Conservation (phyloP, 192 early-diverging fungal genomes). For the Backusella australiensis region DNA sequence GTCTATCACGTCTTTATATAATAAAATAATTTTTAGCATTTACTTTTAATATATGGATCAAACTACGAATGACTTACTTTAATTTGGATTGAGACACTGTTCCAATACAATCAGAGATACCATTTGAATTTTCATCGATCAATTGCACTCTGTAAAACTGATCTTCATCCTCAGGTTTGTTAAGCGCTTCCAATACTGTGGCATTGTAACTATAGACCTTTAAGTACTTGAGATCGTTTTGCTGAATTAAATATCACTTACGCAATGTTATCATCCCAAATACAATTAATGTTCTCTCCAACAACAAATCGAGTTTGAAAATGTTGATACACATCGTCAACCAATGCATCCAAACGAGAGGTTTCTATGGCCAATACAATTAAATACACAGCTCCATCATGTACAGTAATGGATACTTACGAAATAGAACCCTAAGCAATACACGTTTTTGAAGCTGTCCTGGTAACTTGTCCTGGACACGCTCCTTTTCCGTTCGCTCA, state of each 20-base stretch:
- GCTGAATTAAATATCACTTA: slow-evolving; percentile 13
- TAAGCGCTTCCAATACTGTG: slow-evolving; percentile 28
- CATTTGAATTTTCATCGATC: slow-evolving; percentile 51
- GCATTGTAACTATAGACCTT: slow-evolving; percentile 38
- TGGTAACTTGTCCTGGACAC: slow-evolving; percentile 64
- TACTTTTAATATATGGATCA: too few relatives aligned
- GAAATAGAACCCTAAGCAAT: slow-evolving; percentile 71
- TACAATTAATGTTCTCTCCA: slow-evolving; percentile 53
- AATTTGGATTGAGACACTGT: slow-evolving; percentile 34
- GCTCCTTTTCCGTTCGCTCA: slow-evolving; percentile 64
- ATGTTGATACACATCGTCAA: slow-evolving; percentile 59
- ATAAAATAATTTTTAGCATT: too few relatives aligned
- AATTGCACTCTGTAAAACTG: slow-evolving; percentile 49
- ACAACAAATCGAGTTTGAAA: slow-evolving; percentile 54
- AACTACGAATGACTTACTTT: slow-evolving; percentile 22
- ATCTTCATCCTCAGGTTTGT: slow-evolving; percentile 15
- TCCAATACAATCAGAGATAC: slow-evolving; percentile 49
- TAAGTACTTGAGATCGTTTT: not conserved
- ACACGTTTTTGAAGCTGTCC: slow-evolving; percentile 59
- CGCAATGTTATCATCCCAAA: slow-evolving; percentile 41
- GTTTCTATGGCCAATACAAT: slow-evolving; percentile 38
- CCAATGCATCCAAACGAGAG: slow-evolving; percentile 53
- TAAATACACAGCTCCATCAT: not conserved
- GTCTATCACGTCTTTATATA: slow-evolving; percentile 50
- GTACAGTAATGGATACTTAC: slow-evolving; percentile 39